Base-by-base conservation (phyloP, 2,329 filamentous ascomycete species). In the Epichloe amarillans region DNA sequence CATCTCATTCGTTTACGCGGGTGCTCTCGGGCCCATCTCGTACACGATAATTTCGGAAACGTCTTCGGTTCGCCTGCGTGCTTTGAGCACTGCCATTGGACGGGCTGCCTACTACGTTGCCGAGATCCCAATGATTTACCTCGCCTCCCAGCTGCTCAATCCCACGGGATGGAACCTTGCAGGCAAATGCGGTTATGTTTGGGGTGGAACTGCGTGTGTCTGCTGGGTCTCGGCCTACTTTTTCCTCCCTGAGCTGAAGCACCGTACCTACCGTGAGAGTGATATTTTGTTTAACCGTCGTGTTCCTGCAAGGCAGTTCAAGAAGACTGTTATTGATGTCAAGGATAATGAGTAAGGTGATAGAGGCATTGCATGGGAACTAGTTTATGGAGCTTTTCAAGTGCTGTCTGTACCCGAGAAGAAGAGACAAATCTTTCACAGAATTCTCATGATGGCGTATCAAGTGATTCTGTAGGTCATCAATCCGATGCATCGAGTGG, bases 171-270 rank as follows among this genome's bases (percentile, higher is more conserved):
- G 66, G 62, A 66, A 70, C 50, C 56, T 70, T 11, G 67, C 64
- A 0, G 71, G 70, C 36, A 72, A 73, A 62, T 72, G 69, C 51
- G 71, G 70, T 2, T 73, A 69, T 52, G 66, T 74, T n/a, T 74
- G 70, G 71, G 71, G 67, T 8, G 68, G 61, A 0, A 61, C 68
- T 12, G 69, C 66, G 54, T 52, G 64, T 2, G 50, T 68, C 1
- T 63, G 65, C 17, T 60, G 67, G 2, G 50, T 62, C 2, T 44
- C 70, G 0, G 67, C 70, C 0, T 80, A 67, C 63, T 61, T 68
- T 11, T 63, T 65, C 37, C 62, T 80, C 0, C 77, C 77, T 0
- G 77, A 81, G 58, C 78, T 76, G 64, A 73, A 72, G 60, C 72
- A 71, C 4, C 61, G 72, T 19, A 71, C 61, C 2, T 62, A 69